A percentile compares a stretch with the other conserved stretches of the same genome.
Evolutionary conservation across 805 yeast genomes (phyloP).

Genomic region (Candida methanosorbosa): DNA sequence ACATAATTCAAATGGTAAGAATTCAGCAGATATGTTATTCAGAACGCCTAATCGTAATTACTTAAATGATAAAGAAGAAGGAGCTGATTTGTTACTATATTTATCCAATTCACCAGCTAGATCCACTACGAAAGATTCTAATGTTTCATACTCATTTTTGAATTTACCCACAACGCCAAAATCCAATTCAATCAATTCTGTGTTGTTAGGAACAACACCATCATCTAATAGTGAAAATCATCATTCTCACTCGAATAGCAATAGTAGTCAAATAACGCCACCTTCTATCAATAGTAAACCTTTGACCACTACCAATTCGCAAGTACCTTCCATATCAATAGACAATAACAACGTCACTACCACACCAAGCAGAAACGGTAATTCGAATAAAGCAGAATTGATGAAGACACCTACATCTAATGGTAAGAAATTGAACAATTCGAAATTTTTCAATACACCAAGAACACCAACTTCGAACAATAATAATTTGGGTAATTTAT

Average conservation of each 20-base stretch:
- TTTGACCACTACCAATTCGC: slow-evolving; percentile 12
- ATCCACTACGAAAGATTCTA: slow-evolving; percentile 11
- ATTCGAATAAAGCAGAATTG: not conserved
- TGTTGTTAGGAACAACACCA: too few relatives aligned
- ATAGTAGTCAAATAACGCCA: slow-evolving; percentile 9
- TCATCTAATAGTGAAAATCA: not conserved
- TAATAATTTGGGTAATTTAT: not conserved
- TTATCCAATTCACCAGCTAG: slow-evolving; percentile 69
- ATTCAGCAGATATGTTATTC: too few relatives aligned
- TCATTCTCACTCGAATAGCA: not conserved
- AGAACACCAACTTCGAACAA: slow-evolving; percentile 12
- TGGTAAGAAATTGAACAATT: too few relatives aligned
- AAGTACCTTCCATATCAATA: slow-evolving; percentile 12
- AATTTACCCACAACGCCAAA: slow-evolving; percentile 22
- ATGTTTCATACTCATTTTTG: slow-evolving; percentile 2
- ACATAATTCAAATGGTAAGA: too few relatives aligned
- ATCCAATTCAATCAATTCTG: slow-evolving; percentile 13
- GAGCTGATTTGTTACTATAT: slow-evolving; percentile 74
- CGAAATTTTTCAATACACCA: slow-evolving; percentile 28
- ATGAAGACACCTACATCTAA: not conserved
- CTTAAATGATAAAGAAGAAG: slow-evolving; percentile 38
- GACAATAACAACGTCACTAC: not conserved
- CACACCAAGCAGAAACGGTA: not conserved
- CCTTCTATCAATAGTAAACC: slow-evolving; percentile 6
- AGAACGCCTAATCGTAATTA: slow-evolving; percentile 19